These are phyloP conservation scores for Akebia trifoliata DNA, from an alignment of 164 flowering plant species.

Conservation along the genomic window DNA sequence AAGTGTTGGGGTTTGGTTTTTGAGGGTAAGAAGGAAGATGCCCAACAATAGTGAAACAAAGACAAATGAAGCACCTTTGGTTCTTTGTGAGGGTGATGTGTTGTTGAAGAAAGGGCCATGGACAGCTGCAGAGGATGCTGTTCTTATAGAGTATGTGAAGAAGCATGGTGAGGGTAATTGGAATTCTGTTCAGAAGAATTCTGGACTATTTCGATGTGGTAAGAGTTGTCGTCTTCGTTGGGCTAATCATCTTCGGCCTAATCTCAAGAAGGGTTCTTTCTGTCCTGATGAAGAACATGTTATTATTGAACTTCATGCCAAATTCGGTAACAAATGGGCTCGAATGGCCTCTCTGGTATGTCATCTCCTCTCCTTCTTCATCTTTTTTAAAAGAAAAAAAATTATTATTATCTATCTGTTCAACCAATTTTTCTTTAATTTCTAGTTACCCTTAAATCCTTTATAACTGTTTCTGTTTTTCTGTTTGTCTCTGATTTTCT, in stretches of 20 bases:
- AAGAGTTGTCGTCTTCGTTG: slow-evolving; percentile 42
- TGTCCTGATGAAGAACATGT: slow-evolving; percentile 44
- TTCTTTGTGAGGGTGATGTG: not conserved
- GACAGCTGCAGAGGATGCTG: slow-evolving; percentile 57
- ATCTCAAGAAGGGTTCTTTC: slow-evolving; percentile 56
- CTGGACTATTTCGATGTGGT: slow-evolving; percentile 44
- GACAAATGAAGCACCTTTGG: no score
- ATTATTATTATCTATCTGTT: not conserved
- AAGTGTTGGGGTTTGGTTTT: no score
- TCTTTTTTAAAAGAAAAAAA: no score
- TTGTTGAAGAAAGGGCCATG: slow-evolving; percentile 60
- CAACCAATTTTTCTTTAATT: not conserved
- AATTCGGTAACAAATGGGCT: slow-evolving; percentile 70
- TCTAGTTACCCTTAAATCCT: not conserved
- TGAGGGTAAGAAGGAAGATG: no score
- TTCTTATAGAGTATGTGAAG: slow-evolving; percentile 53
- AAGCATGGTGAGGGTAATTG: slow-evolving; percentile 65
- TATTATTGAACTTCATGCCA: slow-evolving; percentile 54
- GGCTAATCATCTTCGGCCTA: slow-evolving; percentile 65
- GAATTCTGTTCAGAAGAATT: slow-evolving; percentile 58
- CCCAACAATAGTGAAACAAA: no score
- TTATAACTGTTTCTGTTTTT: not conserved
- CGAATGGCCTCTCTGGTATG: slow-evolving; percentile 69
- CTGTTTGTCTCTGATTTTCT: slow-evolving; percentile 8
- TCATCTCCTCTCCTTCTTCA: not conserved